phyloP scores from a whole-genome alignment of 2,329 filamentous ascomycete genomes.

The Thielaviopsis musarum region DNA sequence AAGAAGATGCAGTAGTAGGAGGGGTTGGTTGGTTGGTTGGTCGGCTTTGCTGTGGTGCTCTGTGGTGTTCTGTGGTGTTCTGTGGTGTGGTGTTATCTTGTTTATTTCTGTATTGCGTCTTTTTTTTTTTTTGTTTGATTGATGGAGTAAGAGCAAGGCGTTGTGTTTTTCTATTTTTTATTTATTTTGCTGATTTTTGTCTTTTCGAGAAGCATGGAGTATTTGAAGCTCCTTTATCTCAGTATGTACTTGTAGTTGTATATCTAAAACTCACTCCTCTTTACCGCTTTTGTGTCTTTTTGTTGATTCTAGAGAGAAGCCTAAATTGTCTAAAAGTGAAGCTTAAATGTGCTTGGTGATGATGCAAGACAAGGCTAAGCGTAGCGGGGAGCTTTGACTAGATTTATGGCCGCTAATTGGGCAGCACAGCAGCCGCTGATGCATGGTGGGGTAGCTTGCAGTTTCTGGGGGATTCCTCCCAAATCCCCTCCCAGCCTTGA shows the following conservation, averaged over 20 bases:
- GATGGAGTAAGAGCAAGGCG: neutral
- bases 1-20: constrained; percentile 60
- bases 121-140: constrained; percentile 1
- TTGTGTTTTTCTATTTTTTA: neutral
- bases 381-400: neutral
- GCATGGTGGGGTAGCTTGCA: neutral
- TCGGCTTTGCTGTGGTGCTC: neutral
- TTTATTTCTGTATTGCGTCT: too few species aligned
- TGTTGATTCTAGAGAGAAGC: too few species aligned
- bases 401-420: neutral
- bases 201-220: neutral
- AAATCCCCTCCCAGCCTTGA: constrained; percentile 1
- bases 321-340: neutral
- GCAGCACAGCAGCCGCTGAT: neutral
- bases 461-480: constrained; percentile 7
- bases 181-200: neutral
- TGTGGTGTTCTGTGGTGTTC: neutral
- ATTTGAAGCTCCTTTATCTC: neutral
- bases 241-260: neutral
- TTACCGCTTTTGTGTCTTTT: neutral
- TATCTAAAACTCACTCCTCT: neutral
- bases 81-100: neutral
- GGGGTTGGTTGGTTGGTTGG: neutral
- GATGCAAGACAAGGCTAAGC: constrained; percentile 1
- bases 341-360: neutral